Conservation (phyloP, 2,329 filamentous ascomycete species). For the Aspergillus sp. region DNA sequence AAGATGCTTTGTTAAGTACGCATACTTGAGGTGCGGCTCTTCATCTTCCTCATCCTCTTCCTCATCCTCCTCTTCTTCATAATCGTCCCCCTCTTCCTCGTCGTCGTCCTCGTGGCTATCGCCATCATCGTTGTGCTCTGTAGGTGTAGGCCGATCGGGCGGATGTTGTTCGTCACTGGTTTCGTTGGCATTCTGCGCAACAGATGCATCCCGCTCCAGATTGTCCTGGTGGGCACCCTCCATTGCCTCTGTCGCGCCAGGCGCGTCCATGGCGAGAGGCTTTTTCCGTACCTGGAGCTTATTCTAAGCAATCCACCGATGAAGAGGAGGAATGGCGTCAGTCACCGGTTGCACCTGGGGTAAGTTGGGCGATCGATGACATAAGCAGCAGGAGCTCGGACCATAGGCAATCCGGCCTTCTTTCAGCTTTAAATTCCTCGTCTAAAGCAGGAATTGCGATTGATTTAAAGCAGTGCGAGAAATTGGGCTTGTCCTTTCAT, state of each 20-base stretch:
- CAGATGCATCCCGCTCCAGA: conserved; percentile 11
- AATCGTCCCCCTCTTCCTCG: conserved; percentile 30
- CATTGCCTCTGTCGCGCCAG: conserved; percentile 26
- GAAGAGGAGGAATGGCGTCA: conserved; percentile 2
- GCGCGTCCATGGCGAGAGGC: conserved; percentile 35
- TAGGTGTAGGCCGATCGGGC: conserved; percentile 3
- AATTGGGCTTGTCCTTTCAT: too few species aligned
- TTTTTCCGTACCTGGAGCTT: conserved; percentile 20
- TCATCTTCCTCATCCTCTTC: conserved; percentile 84
- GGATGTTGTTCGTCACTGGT: conserved; percentile 7
- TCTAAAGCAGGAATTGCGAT: conserved; percentile 6
- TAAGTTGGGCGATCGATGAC: neutral
- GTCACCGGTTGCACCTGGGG: conserved; percentile 9
- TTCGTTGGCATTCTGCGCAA: conserved; percentile 10
- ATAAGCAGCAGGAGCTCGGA: too few species aligned
- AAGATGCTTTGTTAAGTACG: conserved; percentile 75
- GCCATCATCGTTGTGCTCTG: conserved; percentile 10
- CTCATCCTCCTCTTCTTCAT: conserved; percentile 59
- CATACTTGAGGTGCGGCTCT: conserved; percentile 91
- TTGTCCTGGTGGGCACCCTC: conserved; percentile 16
- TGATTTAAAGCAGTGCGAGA: conserved; percentile 3
- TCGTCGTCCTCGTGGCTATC: conserved; percentile 16
- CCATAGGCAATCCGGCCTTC: too few species aligned
- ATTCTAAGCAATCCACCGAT: conserved; percentile 1
- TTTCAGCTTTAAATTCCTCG: neutral